Evolutionary conservation across 768 basidiomycete species (phyloP), one percentile per base, ranked within the genome.

Genomic region (Lenzites betulinus): DNA sequence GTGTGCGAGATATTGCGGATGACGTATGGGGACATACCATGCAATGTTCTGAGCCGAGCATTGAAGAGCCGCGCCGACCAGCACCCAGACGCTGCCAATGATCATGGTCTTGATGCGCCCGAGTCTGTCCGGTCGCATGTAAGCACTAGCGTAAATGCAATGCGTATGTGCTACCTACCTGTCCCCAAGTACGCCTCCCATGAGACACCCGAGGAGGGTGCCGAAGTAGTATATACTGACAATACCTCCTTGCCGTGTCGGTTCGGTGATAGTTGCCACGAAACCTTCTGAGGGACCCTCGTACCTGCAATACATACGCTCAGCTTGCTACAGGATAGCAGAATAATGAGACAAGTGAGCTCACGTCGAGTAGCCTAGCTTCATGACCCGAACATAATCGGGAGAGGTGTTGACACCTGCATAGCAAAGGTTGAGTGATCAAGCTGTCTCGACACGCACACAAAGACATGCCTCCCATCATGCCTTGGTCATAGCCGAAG

Each of bases 401-500:
- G 78, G 78, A 15, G 78, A 73, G 15, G 77, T 78, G 59, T 79
- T 79, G n/a, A 79, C 77, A 36, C 65, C 65, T 66, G 36, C 9
- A 13, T 20, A 25, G 35, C 9, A 15, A 30, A 18, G 22, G 33
- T 11, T 4, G 5, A 4, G 8, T 25, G 8, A 44, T 35, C 18
- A 6, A 8, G 7, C 11, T 1, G 23, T 25, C 44, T 46, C 22
- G 5, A 33, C 3, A 36, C n/a, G n/a, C 22, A 11, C 28, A 26
- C 16, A 39, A 18, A 39, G 44, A 54, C 60, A 12, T 42, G 48
- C 78, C 78, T 30, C 77, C 76, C 78, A 79, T 79, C 75, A 79
- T 77, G 22, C 78, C 78, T 68, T 79, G 78, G 64, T 79, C 78
- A 73, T 79, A 79, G 23, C 78, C 78, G 64, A 79, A 79, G 64